Conservation (phyloP, 2,329 filamentous ascomycete species). For the Ramularia endophylla region DNA sequence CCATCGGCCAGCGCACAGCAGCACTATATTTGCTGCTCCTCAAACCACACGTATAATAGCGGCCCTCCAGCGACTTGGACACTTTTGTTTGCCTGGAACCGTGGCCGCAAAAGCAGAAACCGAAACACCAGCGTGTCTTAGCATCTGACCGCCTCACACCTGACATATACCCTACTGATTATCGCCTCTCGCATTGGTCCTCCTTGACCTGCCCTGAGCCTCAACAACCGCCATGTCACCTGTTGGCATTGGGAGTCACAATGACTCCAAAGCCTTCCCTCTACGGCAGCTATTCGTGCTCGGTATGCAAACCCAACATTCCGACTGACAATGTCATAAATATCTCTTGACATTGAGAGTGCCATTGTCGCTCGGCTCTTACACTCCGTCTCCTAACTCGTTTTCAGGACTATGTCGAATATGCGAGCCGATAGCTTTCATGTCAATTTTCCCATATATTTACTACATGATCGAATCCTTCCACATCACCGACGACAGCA, state of each 20-base stretch:
- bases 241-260: conserved; percentile 9
- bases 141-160: conserved; percentile 12
- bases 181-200: conserved; percentile 1
- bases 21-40: conserved; percentile 8
- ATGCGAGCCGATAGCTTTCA: conserved; percentile 98
- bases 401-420: conserved; percentile 65
- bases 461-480: conserved; percentile 98
- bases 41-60: conserved; percentile 4
- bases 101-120: too few relatives aligned
- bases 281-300: conserved; percentile 52
- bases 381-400: neutral
- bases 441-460: conserved; percentile 98
- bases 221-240: conserved; percentile 15
- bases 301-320: conserved; percentile 36
- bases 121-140: conserved; percentile 1
- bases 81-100: conserved; percentile 2
- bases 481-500: conserved; percentile 69
- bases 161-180: conserved; percentile 7
- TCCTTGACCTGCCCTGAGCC: conserved; percentile 6
- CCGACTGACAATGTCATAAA: neutral
- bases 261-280: conserved; percentile 44
- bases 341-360: too few relatives aligned
- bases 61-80: neutral
- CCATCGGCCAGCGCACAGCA: conserved; percentile 6
- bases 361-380: too few relatives aligned